These are phyloP conservation scores for Metschnikowia shivogae DNA, from an alignment of 805 yeast genomes.

Conservation along the genomic window DNA sequence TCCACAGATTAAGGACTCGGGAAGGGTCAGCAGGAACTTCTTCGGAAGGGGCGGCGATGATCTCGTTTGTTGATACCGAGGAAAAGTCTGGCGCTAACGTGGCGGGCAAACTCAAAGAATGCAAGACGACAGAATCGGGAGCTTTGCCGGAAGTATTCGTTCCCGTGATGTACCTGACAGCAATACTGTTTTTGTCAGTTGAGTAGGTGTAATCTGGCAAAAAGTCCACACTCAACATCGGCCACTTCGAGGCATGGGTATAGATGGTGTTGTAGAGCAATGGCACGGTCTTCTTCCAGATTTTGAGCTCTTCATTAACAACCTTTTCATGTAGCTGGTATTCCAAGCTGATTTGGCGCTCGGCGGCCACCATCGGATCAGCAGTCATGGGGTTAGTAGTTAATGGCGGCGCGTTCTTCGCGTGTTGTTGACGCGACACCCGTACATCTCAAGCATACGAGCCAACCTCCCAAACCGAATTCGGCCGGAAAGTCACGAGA, in stretches of 20 bases:
- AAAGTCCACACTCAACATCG: slow-evolving; percentile 69
- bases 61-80: slow-evolving; percentile 17
- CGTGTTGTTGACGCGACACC: slow-evolving; percentile 2
- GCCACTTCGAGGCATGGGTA: slow-evolving; percentile 65
- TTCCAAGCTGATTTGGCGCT: slow-evolving; percentile 35
- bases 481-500: too few relatives aligned
- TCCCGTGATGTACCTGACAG: slow-evolving; percentile 44
- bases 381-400: slow-evolving; percentile 1
- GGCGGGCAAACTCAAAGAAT: slow-evolving; percentile 45
- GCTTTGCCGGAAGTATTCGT: slow-evolving; percentile 41
- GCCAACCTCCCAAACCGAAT: too few relatives aligned
- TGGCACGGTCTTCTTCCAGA: slow-evolving; percentile 85
- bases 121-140: slow-evolving; percentile 44
- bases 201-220: slow-evolving; percentile 43
- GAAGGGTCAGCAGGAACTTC: slow-evolving; percentile 1
- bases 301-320: slow-evolving; percentile 67
- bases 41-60: slow-evolving; percentile 17
- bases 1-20: slow-evolving; percentile 36
- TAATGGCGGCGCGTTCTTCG: background rate
- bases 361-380: slow-evolving; percentile 23
- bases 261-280: slow-evolving; percentile 69
- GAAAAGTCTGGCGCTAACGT: slow-evolving; percentile 41
- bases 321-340: slow-evolving; percentile 59
- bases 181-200: slow-evolving; percentile 25
- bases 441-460: background rate